A percentile compares a stretch with the other conserved stretches of the same genome.
Conservation (phyloP, 176 grass and related monocot genomes). For the Zoysia pacifica region DNA sequence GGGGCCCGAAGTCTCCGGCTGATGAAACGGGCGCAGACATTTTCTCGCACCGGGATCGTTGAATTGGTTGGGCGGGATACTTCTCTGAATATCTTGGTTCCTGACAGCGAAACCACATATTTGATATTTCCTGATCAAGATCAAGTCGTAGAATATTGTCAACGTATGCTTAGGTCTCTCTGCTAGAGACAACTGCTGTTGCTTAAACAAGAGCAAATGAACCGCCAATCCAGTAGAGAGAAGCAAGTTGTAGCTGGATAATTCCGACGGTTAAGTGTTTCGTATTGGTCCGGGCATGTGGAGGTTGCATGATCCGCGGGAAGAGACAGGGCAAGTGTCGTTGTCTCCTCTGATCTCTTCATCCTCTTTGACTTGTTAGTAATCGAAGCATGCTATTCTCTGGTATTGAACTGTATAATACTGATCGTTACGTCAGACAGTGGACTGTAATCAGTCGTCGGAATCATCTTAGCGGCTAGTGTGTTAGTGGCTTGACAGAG, state of each 20-base stretch:
- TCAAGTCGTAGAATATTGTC: not conserved
- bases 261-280: not conserved
- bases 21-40: not conserved
- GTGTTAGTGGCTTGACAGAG: not conserved
- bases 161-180: not conserved
- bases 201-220: conserved; percentile 8
- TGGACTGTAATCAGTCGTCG: not conserved
- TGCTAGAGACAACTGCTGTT: not conserved
- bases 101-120: not conserved
- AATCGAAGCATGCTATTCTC: not conserved
- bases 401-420: not conserved
- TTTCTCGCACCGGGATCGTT: not conserved
- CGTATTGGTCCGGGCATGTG: not conserved
- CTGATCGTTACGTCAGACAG: not conserved
- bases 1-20: not conserved
- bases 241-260: not conserved
- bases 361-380: not conserved
- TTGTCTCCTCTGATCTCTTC: not conserved
- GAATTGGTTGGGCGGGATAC: not conserved
- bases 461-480: not conserved
- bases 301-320: not conserved
- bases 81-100: not conserved
- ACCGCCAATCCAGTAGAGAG: not conserved
- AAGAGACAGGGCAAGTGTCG: not conserved
- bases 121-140: not conserved